Base-by-base conservation (phyloP, 306 rosid genomes). In the Cucurbita moschata region DNA sequence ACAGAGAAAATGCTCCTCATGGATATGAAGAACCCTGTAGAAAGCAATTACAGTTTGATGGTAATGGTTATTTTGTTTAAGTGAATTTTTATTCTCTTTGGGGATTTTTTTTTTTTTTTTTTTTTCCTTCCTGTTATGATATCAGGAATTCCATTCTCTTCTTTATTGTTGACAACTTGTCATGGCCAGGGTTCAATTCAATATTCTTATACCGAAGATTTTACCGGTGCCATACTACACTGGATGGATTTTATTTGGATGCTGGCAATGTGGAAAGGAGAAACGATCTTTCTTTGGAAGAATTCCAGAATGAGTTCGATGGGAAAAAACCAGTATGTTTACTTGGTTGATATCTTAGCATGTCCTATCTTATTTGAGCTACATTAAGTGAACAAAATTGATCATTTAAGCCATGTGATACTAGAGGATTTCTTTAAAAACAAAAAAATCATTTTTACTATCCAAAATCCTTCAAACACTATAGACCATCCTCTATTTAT, bases 131-230 rank as follows among this genome's bases (percentile, higher is more conserved):
- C 5, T 70, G 19, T 8, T 47, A 39, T 10, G 50, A 10, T 30
- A 14, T 77, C 18, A 46, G 35, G 56, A 74, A 35, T 71, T 75
- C 57, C 26, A 23, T 10, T 19, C 74, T 63, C 69, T 62, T 57
- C 23, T 67, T 13, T 49, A 63, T 50, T n/a, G 70, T 74, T 53
- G 6, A 47, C 30, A 44, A 69, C 19, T 75, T 13, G 73, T 60
- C 69, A 75, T n/a, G 52, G 81, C 80, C 90, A 94, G 99, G 97
- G 79, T 91, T 91, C 90, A 80, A 78, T 77, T 94, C 99, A 23
- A 73, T 88, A 77, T 89, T 83, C 81, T 74, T 94, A 81, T 91
- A 89, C 80, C 81, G 96, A 85, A 89, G 99, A 76, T 84, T 91
- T 76, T 94, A 94, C 75, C 82, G 96, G 79, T 79, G 95, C 78